Evolutionary conservation across 805 yeast genomes (phyloP), one percentile per base, ranked within the genome.

Genomic region (Lachancea fermentati): DNA sequence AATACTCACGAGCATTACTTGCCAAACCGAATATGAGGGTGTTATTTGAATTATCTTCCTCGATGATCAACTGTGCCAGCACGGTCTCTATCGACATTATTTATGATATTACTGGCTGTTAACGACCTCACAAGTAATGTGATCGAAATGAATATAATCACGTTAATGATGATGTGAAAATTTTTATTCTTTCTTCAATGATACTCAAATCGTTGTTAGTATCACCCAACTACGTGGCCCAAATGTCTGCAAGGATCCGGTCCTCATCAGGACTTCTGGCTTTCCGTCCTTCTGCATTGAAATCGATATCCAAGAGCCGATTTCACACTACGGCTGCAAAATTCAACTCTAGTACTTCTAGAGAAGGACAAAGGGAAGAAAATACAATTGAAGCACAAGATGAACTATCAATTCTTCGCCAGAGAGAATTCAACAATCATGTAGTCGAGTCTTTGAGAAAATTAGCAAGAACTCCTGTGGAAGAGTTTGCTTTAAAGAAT

Each of bases 1-100:
- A 50, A 30, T 44, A 41, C 4, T 22, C 19, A 30, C 64, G 43
- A n/a, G 63, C 49, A 7, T 43, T 33, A 16, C 43, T 51, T 8
- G 61, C 61, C 18, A 59, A 39, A 1, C 50, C 56, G 41, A 59
- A 53, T n/a, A 58, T 49, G 32, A 58, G 35, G 1, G 50, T 48
- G 26, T 37, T 32, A 7, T 31, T 15, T 12, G 7, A 11, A 7
- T 31, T 31, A 33, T 28, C 13, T 17, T 35, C 39, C 25, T 40
- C 43, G 5, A 34, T 25, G 11, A 40, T 40, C 19, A 40, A 16
- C 30, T 40, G 39, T 16, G 39, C 29, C 22, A 40, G 33, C 19
- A 34, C 39, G 18, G 35, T 30, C 13, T 40, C 43, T 39, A 40
- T 40, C n/a, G 22, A 12, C 26, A 22, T 22, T 22, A 11, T 22